Evolutionary conservation across 1,284 basidiomycete species (phyloP).

Genomic region (Peniophora sp.): DNA sequence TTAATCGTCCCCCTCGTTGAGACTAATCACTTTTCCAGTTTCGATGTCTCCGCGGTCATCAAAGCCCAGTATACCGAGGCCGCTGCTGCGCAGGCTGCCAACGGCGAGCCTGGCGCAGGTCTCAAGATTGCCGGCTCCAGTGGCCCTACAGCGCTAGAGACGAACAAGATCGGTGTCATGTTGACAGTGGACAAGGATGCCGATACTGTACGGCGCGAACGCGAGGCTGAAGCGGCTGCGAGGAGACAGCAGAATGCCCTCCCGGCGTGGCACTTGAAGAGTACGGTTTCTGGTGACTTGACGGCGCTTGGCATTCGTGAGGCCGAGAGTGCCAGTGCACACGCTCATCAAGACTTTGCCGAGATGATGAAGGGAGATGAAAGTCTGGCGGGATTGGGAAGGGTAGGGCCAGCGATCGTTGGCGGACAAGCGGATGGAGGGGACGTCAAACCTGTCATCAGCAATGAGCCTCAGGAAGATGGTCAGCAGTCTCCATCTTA

Average conservation of each 20-base stretch:
- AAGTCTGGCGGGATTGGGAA: slow-evolving; percentile 56
- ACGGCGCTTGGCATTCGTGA: slow-evolving; percentile 81
- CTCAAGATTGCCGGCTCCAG: slow-evolving; percentile 69
- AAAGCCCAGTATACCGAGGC: slow-evolving; percentile 61
- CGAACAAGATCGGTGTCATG: slow-evolving; percentile 72
- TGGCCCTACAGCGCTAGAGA: slow-evolving; percentile 45
- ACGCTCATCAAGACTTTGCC: slow-evolving; percentile 25
- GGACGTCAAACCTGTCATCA: slow-evolving; percentile 51
- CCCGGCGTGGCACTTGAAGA: slow-evolving; percentile 90
- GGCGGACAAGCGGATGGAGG: slow-evolving; percentile 16
- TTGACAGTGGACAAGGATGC: slow-evolving; percentile 81
- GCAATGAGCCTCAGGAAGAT: slow-evolving; percentile 42
- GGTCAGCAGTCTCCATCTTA: slow-evolving; percentile 34
- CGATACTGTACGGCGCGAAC: slow-evolving; percentile 53
- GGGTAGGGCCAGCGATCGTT: slow-evolving; percentile 29
- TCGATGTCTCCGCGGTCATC: slow-evolving; percentile 74
- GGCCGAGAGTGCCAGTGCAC: slow-evolving; percentile 26
- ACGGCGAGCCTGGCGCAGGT: slow-evolving; percentile 39
- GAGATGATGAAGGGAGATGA: slow-evolving; percentile 36
- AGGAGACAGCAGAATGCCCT: slow-evolving; percentile 86
- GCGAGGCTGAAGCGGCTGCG: slow-evolving; percentile 63
- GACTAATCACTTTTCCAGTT: slow-evolving; percentile 38
- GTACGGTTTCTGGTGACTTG: slow-evolving; percentile 87
- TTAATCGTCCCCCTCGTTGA: not conserved
- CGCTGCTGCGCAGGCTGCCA: slow-evolving; percentile 45